Evolutionary conservation across 2,329 filamentous ascomycete genomes (phyloP), one percentile per base, ranked within the genome.

Genomic region (Apiospora marii): DNA sequence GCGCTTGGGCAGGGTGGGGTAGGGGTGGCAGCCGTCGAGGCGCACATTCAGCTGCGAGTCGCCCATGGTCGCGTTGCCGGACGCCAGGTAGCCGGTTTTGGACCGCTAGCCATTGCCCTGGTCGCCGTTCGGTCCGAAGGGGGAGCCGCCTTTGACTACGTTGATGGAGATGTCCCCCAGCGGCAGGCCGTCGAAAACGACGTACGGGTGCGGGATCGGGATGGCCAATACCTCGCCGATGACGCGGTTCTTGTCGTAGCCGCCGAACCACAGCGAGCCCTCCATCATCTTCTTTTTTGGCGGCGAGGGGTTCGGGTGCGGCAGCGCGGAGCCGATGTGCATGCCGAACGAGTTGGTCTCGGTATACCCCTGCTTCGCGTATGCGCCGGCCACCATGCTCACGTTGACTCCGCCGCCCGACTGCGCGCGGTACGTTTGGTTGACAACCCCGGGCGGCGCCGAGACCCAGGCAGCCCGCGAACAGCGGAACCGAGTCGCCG

Each of bases 111-210:
- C 51, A 12, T 16, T 30, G 4, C 49, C 14, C 27, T 58, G 7
- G 27, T 22, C 27, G 27, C 46, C 75, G 13, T 70, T 69, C 70
- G 80, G 79, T 4, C 61, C 34, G 72, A 82, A 84, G 0, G 83
- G 83, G 0, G 82, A 84, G 2, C 68, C 77, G 3, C 84, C 84
- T 6, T 72, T 73, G 2, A 81, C 77, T 19, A 84, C 82, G 1
- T 81, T 81, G 30, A 87, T 78, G 19, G 77, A 77, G 61, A 86
- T 81, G 71, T 85, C 83, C 8, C 77, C 58, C 6, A 86, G 75
- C 0, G 74, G 75, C 51, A 77, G 72, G 19, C 46, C 70, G n/a
- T 30, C 61, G 19, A 74, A 75, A 22, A 67, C 69, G 4, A 16
- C 10, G 30, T 71, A 70, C 8, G 74, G 10, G 7, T 61, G 37